These are phyloP conservation scores for Macaranga tanarius DNA, from an alignment of 441 rosid genomes.

Conservation along the genomic window DNA sequence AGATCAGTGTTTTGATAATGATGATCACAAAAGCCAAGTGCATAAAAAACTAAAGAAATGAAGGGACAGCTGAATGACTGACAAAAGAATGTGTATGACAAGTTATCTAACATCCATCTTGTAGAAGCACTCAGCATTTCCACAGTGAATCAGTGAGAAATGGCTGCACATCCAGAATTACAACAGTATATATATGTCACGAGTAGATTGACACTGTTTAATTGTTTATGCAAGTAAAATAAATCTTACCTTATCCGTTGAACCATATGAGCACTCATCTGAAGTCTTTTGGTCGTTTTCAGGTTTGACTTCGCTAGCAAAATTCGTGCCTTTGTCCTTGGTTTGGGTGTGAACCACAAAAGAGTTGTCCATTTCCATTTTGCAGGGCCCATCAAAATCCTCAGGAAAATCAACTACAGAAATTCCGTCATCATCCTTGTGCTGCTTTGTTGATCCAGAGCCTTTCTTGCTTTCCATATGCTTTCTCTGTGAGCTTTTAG, in stretches of 20 bases:
- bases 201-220: background rate
- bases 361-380: conserved; percentile 25
- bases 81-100: background rate
- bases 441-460: conserved; percentile 22
- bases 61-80: background rate
- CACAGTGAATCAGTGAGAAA: background rate
- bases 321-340: conserved; percentile 12
- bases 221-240: background rate
- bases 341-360: conserved; percentile 2
- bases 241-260: conserved; percentile 22
- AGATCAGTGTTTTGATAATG: background rate
- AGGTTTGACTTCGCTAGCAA: conserved; percentile 13
- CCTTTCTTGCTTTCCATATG: conserved; percentile 12
- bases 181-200: background rate
- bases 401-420: conserved; percentile 16
- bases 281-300: conserved; percentile 17
- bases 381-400: conserved; percentile 11
- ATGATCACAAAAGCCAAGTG: background rate
- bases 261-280: conserved; percentile 20
- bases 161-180: background rate
- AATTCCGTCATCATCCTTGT: conserved; percentile 12
- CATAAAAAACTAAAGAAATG: background rate
- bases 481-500: conserved; percentile 10
- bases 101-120: background rate
- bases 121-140: background rate